Evolutionary conservation across 495 filamentous ascomycete species (phyloP), one percentile per base, ranked within the genome.

Genomic region (Chaetomidium leptoderma): DNA sequence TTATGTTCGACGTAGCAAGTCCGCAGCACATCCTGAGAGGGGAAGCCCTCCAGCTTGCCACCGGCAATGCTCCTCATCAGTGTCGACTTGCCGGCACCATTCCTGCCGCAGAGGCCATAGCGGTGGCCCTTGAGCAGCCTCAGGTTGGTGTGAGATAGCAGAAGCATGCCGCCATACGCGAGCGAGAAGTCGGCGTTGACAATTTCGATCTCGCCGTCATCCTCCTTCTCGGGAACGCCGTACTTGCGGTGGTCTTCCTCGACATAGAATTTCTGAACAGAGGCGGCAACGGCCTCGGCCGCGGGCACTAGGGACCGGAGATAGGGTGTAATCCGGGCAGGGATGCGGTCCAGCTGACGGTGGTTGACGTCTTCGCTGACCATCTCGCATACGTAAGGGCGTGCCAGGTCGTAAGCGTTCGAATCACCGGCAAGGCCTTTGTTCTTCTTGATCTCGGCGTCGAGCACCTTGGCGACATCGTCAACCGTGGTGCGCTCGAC

Each of bases 1-100:
- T 95, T 96, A 76, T 99, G 93, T 79, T 99, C 93, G 21, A 99
- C 93, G 62, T 97, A 99, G 76, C 95, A 99, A 30, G 93, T 97
- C 53, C 87, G 86, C 54, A 99, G 85, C 55, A 89, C 84, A 57
- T 95, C 90, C 63, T 88, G 92, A 24, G 90, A 80, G 24, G 93
- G 93, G 76, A 99, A 99, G 23, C 93, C 93, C 70, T 99, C 93
- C 1, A 99, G 82, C 77, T 99, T 97, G 55, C 91, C 91, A 48
- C 86, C 84, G 58, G 93, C 90, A 58, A 99, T 99, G 71, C 88
- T 90, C 66, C 88, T 89, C 93, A 99, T 97, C 50, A 99, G 81
- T 13, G 93, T 99, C 17, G 93, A 97, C 77, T 99, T 99, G 61
- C 93, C 93, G 47, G 92, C 91, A 71, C 93, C 93, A 67, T 99